phyloP scores from a whole-genome alignment of 441 rosid species.

The Mallotus japonicus region DNA sequence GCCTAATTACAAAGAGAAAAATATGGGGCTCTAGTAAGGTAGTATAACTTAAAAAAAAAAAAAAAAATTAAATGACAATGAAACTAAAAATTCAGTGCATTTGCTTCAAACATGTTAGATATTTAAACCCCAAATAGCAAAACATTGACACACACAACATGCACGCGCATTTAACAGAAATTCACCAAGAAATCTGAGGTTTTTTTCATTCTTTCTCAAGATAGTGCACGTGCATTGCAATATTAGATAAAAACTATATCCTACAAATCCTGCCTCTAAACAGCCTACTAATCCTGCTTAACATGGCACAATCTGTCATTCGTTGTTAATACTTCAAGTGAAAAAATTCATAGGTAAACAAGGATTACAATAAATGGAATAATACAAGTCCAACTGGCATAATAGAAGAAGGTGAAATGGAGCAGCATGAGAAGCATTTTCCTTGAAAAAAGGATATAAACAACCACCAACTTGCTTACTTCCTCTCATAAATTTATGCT shows the following conservation, averaged over 20 bases:
- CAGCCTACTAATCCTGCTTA: neutral
- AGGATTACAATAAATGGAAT: neutral
- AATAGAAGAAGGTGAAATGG: neutral
- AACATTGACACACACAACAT: neutral
- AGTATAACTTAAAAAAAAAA: too few species aligned
- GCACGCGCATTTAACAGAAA: neutral
- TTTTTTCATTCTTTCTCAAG: neutral
- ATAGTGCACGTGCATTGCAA: neutral
- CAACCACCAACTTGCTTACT: neutral
- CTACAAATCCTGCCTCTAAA: neutral
- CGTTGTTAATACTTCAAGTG: neutral
- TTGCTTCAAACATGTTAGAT: neutral
- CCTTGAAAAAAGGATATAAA: neutral
- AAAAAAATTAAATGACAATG: neutral
- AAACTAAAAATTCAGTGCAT: neutral
- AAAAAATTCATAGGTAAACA: neutral
- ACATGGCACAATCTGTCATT: neutral
- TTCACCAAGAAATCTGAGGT: neutral
- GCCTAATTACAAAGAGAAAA: conserved; percentile 46
- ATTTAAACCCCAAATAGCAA: neutral
- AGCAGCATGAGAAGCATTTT: neutral
- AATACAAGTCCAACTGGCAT: neutral
- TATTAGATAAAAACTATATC: neutral
- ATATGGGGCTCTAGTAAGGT: conserved; percentile 7
- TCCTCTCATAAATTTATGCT: neutral